phyloP scores from a whole-genome alignment of 179 eudicot species.

The Amaranthus tricolor region DNA sequence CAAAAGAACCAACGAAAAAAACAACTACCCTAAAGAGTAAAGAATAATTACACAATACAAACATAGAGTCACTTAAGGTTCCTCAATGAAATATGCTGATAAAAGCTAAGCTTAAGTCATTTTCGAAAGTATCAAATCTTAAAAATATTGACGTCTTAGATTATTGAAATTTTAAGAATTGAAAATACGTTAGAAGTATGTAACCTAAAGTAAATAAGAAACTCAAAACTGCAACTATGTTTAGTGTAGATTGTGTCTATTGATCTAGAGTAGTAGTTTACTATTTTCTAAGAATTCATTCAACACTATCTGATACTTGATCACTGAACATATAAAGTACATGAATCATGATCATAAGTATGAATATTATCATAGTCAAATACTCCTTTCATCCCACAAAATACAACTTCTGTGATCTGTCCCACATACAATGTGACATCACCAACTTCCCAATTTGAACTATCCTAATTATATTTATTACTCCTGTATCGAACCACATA shows the following conservation, averaged over 20 bases:
- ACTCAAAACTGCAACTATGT: not conserved
- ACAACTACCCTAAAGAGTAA: not conserved
- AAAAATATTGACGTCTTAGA: not conserved
- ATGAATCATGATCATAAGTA: not conserved
- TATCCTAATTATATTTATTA: no score
- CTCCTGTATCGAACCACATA: no score
- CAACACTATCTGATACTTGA: not conserved
- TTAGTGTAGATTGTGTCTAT: not conserved
- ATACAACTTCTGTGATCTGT: no score
- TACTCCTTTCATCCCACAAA: not conserved
- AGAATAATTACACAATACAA: not conserved
- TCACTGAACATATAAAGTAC: not conserved
- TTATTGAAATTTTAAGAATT: not conserved
- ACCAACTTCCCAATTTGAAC: no score
- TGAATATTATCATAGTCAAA: not conserved
- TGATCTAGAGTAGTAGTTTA: not conserved
- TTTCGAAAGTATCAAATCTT: not conserved
- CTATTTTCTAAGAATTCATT: not conserved
- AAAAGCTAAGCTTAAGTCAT: no score
- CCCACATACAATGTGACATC: no score
- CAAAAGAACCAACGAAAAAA: no score
- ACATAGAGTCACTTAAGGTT: no score
- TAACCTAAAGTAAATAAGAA: slow-evolving; percentile 8
- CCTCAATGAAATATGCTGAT: not conserved
- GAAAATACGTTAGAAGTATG: not conserved